Conservation (phyloP, 2,329 filamentous ascomycete species). For the Zelopaecilomyces penicillatus region DNA sequence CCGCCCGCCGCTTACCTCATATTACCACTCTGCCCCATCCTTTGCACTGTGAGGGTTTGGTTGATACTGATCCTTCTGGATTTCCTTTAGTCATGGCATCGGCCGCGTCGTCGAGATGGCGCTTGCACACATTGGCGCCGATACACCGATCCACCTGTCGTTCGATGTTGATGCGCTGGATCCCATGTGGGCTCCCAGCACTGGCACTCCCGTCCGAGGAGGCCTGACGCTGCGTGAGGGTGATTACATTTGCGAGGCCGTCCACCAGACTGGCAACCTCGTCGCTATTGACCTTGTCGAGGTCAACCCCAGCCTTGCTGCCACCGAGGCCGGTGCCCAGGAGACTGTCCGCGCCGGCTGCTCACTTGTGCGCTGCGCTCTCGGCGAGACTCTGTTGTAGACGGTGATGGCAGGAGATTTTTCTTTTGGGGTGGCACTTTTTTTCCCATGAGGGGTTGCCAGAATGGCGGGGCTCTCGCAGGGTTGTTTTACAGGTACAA, state of each 20-base stretch:
- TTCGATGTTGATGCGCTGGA: slow-evolving; percentile 97
- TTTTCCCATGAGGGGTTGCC: too few species aligned
- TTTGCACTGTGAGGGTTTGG: not conserved
- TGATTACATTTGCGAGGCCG: slow-evolving; percentile 88
- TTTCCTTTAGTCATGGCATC: slow-evolving; percentile 64
- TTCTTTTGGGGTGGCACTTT: too few species aligned
- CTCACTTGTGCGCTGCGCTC: slow-evolving; percentile 80
- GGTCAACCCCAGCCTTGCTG: slow-evolving; percentile 66
- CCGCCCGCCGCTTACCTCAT: too few species aligned
- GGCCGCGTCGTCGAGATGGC: slow-evolving; percentile 97
- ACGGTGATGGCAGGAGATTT: too few species aligned
- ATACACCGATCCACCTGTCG: slow-evolving; percentile 93
- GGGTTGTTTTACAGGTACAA: too few species aligned
- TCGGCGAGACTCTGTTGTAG: slow-evolving; percentile 83
- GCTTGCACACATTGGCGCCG: slow-evolving; percentile 85
- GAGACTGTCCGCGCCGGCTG: slow-evolving; percentile 89
- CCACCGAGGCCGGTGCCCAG: slow-evolving; percentile 56
- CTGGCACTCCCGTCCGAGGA: slow-evolving; percentile 87
- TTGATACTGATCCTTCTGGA: slow-evolving; percentile 1
- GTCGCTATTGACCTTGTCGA: slow-evolving; percentile 77
- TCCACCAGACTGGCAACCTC: slow-evolving; percentile 70
- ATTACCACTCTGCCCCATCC: not conserved
- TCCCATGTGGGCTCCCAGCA: slow-evolving; percentile 92
- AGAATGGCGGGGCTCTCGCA: too few species aligned
- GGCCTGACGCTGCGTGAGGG: slow-evolving; percentile 90